Evolutionary conservation across 768 basidiomycete species (phyloP).

Genomic region (Collybia sordida): DNA sequence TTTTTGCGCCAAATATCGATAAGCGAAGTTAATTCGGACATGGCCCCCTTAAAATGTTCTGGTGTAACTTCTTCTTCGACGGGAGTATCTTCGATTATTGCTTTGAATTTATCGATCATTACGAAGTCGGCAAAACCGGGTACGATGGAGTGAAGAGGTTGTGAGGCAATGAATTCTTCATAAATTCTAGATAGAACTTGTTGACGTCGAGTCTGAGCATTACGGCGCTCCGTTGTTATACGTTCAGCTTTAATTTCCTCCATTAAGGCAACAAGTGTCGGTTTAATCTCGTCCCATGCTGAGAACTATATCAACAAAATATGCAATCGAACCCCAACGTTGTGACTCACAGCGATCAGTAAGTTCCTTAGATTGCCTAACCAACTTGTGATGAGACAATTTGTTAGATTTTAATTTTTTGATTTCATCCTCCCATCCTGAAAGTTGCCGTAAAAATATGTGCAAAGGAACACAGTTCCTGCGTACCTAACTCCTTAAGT

Average conservation of each 20-base stretch:
- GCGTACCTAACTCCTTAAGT: slow-evolving; percentile 6
- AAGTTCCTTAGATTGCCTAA: slow-evolving; percentile 8
- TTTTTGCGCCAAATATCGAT: slow-evolving; percentile 12
- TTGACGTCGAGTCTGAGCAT: slow-evolving; percentile 6
- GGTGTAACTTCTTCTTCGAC: slow-evolving; percentile 11
- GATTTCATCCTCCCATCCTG: slow-evolving; percentile 18
- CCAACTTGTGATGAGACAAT: slow-evolving; percentile 11
- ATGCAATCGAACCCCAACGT: neutral
- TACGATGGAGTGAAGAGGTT: slow-evolving; percentile 9
- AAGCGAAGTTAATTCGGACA: slow-evolving; percentile 10
- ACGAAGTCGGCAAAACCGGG: slow-evolving; percentile 16
- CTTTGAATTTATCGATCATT: slow-evolving; percentile 11
- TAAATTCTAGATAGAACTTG: slow-evolving; percentile 10
- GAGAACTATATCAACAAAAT: neutral
- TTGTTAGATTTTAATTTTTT: slow-evolving; percentile 4
- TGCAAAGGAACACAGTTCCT: neutral
- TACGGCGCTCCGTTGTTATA: slow-evolving; percentile 2
- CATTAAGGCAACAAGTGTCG: slow-evolving; percentile 13
- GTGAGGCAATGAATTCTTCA: slow-evolving; percentile 9
- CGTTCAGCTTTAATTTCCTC: slow-evolving; percentile 9
- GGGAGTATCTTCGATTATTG: slow-evolving; percentile 15
- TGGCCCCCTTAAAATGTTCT: slow-evolving; percentile 12
- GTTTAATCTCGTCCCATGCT: slow-evolving; percentile 20
- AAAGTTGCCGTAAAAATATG: neutral
- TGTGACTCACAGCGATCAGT: slow-evolving; percentile 10